Evolutionary conservation across 1,284 basidiomycete genomes (phyloP), one percentile per base, ranked within the genome.

Genomic region (Exobasidium cylindrosporum): DNA sequence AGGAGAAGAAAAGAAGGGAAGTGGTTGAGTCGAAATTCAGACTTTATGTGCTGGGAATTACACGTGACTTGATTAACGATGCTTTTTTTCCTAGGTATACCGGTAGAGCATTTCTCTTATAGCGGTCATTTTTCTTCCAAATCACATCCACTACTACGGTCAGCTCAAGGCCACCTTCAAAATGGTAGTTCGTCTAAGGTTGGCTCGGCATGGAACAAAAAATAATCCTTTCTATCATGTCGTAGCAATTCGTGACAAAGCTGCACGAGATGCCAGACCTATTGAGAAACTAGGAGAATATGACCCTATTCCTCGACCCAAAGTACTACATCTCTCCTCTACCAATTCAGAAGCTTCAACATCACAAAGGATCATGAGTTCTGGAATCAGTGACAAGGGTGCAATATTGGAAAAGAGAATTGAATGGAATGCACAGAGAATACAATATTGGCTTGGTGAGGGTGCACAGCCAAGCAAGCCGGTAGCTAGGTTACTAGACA

Each of bases 211-310:
- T 72, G 93, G 93, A 73, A 84, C 83, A 60, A 85, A 86, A 59
- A 87, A 92, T 81, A 87, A 86, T 78, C 89, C 89, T 43, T 86
- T 92, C 61, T 91, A 91, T 81, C 92, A 94, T 79, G 81, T 97
- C 63, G 91, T 96, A 61, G 94, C 92, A 57, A 88, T 91, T 64
- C 86, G 91, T 78, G 84, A 87, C 58, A 83, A 85, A 59, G 86
- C 87, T 67, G 84, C 88, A 54, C 87, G 93, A 40, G 87, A 97
- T 79, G 92, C 89, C n/a, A 87, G 88, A 72, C 94, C 94, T 6
- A 86, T 91, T 66, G 94, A 97, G 81, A 87, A 90, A 59, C 83
- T 97, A 45, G 94, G 92, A 52, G 85, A 91, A 60, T 96, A 91
- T 82, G 86, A 94, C 80, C 92, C 92, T 3, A 81, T 83, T 21